Evolutionary conservation across 2,329 filamentous ascomycete genomes (phyloP).

Genomic region (Aschersonia sp.): DNA sequence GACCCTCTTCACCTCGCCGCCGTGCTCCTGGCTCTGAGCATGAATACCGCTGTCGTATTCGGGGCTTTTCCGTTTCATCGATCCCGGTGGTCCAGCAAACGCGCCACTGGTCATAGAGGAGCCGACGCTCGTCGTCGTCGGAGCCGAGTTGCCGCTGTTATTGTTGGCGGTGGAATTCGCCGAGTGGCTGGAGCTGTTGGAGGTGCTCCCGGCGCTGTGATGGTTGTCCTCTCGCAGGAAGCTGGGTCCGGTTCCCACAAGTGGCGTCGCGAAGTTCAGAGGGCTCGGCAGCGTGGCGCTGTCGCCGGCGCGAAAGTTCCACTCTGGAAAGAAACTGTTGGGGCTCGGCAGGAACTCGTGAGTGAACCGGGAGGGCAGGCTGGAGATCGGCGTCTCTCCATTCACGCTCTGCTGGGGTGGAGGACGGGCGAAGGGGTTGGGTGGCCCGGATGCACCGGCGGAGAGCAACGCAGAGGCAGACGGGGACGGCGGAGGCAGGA

Average conservation of each 20-base stretch:
- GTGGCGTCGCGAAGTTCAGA: slow-evolving; percentile 80
- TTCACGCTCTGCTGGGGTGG: slow-evolving; percentile 53
- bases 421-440: slow-evolving; percentile 89
- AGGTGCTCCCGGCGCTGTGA: slow-evolving; percentile 6
- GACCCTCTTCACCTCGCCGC: slow-evolving; percentile 36
- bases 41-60: slow-evolving; percentile 28
- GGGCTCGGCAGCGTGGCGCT: slow-evolving; percentile 85
- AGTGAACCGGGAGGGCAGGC: slow-evolving; percentile 78
- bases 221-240: slow-evolving; percentile 43
- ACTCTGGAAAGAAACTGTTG: slow-evolving; percentile 84
- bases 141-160: slow-evolving; percentile 7
- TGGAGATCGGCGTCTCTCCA: slow-evolving; percentile 67
- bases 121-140: slow-evolving; percentile 1
- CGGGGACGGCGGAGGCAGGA: slow-evolving; percentile 85
- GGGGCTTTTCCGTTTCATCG: slow-evolving; percentile 42
- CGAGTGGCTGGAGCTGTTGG: neutral
- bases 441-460: slow-evolving; percentile 81
- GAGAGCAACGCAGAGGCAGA: slow-evolving; percentile 76
- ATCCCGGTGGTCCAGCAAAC: neutral
- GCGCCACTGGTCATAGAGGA: neutral
- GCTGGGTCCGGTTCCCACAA: slow-evolving; percentile 45
- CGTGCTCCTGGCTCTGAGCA: slow-evolving; percentile 25
- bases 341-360: slow-evolving; percentile 82
- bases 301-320: slow-evolving; percentile 61
- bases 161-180: slow-evolving; percentile 5